A percentile compares a stretch with the other conserved stretches of the same genome.
Conservation (phyloP, 2,329 filamentous ascomycete species). For the Coleophoma eucalyptorum region DNA sequence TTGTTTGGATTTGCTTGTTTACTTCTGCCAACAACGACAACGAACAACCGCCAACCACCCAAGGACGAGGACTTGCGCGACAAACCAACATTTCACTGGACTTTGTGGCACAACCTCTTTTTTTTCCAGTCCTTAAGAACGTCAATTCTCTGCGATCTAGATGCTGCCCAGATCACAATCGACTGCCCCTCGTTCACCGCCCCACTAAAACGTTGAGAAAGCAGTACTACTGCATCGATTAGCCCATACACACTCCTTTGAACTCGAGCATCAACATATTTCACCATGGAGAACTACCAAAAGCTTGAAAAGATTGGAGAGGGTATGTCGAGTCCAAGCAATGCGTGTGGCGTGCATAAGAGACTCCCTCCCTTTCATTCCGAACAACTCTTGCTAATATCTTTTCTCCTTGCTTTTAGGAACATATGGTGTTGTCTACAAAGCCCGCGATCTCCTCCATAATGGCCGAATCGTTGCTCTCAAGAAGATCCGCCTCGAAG, state of each 20-base stretch:
- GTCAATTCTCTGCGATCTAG: slow-evolving; percentile 8
- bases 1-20: too few species aligned
- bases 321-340: slow-evolving; percentile 52
- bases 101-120: slow-evolving; percentile 3
- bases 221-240: slow-evolving; percentile 24
- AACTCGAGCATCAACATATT: slow-evolving; percentile 9
- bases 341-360: not conserved
- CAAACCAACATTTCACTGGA: slow-evolving; percentile 9
- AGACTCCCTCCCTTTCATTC: not conserved
- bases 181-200: slow-evolving; percentile 27
- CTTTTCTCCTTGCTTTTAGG: slow-evolving; percentile 44
- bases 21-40: too few species aligned
- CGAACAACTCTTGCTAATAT: slow-evolving; percentile 11
- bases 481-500: slow-evolving; percentile 94
- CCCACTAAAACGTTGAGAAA: slow-evolving; percentile 20
- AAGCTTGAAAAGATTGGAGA: slow-evolving; percentile 96
- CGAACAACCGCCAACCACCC: too few species aligned
- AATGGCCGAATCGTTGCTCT: slow-evolving; percentile 83
- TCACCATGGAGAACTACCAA: slow-evolving; percentile 87
- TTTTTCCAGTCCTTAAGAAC: not conserved
- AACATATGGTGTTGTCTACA: slow-evolving; percentile 94
- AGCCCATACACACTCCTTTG: slow-evolving; percentile 23
- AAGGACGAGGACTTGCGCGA: not conserved
- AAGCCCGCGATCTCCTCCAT: slow-evolving; percentile 80
- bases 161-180: slow-evolving; percentile 16